These are phyloP conservation scores for Kwoniella sp. DNA, from an alignment of 768 basidiomycete genomes.

Conservation along the genomic window DNA sequence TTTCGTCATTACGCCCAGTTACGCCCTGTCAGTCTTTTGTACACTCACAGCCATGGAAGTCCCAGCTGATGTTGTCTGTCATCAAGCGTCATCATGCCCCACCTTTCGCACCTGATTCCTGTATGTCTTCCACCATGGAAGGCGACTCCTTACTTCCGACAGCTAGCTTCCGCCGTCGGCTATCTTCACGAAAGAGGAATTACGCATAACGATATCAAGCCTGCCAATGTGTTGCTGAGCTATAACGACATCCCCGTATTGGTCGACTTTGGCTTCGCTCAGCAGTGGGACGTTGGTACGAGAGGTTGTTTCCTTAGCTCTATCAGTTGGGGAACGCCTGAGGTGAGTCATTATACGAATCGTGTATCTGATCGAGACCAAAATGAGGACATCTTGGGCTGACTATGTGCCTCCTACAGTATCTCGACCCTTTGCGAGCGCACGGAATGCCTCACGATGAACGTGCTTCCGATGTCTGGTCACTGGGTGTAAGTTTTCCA, in stretches of 20 bases:
- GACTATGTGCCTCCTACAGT: constrained; percentile 61
- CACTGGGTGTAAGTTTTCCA: constrained; percentile 54
- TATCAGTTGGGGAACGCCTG: constrained; percentile 72
- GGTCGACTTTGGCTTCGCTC: constrained; percentile 95
- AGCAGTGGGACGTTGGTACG: constrained; percentile 72
- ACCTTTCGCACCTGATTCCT: constrained; percentile 79
- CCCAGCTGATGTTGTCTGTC: too few relatives aligned
- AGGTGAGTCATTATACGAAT: constrained; percentile 65
- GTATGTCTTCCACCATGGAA: constrained; percentile 80
- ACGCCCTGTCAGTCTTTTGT: constrained; percentile 70
- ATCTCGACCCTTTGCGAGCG: constrained; percentile 89
- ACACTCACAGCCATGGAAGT: background rate
- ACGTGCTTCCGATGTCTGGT: constrained; percentile 71
- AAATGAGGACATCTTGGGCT: background rate
- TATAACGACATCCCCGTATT: constrained; percentile 68
- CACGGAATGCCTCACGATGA: constrained; percentile 88
- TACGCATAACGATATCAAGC: constrained; percentile 62
- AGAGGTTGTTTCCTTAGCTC: constrained; percentile 44
- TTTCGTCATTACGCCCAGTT: constrained; percentile 88
- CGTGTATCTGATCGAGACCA: too few relatives aligned
- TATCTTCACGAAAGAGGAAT: constrained; percentile 55
- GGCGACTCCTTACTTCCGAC: constrained; percentile 61
- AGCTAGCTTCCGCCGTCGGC: constrained; percentile 52
- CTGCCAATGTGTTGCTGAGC: constrained; percentile 89
- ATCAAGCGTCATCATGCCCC: constrained; percentile 65